Evolutionary conservation across 176 grass and related monocot species (phyloP), one percentile per base, ranked within the genome.

Genomic region (Aegilops tauschii): DNA sequence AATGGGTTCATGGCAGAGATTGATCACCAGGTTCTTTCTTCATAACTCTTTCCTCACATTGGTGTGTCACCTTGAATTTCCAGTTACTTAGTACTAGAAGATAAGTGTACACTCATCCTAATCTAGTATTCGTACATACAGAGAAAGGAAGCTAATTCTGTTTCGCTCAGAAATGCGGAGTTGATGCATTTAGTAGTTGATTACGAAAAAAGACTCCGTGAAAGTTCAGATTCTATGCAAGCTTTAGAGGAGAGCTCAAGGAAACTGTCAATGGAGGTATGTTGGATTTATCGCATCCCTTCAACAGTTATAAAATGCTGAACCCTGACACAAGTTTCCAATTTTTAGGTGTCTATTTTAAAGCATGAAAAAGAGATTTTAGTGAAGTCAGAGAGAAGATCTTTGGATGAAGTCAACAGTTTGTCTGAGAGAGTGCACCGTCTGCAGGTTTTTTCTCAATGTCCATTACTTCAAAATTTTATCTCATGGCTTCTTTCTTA

Each of bases 91-190:
- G 20, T n/a, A 25, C 5, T 47, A 58, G 54, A 77, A 31, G 16
- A 76, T 9, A 77, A 32, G 27, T 65, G 25, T 84, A 78, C 77
- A 20, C 47, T 61, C 23, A 80, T 80, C 28, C 76, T 83, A 73
- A 83, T 54, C 45, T 82, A 32, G 34, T 83, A 80, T 61, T 17
- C 39, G 30, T 86, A 79, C 73, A 44, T 87, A 42, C 82, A 99
- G 97, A 94, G 94, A 82, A 99, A 94, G 64, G 94, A 97, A 87
- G 87, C 97, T 83, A 97, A 90, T 94, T 90, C 89, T 36, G 78
- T 83, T 74, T 99, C 92, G 21, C 77, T 91, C 65, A 94, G 97
- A 93, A 99, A 97, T 88, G 73, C 92, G 30, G 97, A 99, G 68
- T 69, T 99, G 81, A 97, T 87, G 79, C 92, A 90, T 45, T 87